Conservation (phyloP, 257 asterid genomes). For the Salvia rosmarinus region DNA sequence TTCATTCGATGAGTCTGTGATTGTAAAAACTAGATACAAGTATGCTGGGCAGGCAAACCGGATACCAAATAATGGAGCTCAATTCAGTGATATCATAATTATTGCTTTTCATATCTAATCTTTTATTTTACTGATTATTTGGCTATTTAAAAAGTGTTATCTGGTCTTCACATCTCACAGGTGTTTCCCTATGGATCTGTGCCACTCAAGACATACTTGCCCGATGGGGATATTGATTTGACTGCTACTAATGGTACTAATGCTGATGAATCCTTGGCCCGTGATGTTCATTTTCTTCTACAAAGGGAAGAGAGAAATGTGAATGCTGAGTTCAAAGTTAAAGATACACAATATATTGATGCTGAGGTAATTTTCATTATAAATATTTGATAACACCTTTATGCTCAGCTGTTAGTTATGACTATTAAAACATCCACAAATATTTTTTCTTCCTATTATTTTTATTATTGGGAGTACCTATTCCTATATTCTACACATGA, state of each 20-base stretch:
- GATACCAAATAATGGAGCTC: background rate
- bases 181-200: constrained; percentile 86
- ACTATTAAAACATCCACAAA: background rate
- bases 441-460: background rate
- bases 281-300: constrained; percentile 60
- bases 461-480: constrained; percentile 2
- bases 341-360: constrained; percentile 67
- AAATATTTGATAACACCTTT: background rate
- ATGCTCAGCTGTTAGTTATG: constrained; percentile 3
- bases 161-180: constrained; percentile 39
- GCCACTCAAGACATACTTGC: constrained; percentile 89
- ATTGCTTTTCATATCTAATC: background rate
- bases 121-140: background rate
- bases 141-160: constrained; percentile 14
- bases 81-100: background rate
- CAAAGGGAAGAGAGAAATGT: constrained; percentile 58
- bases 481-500: background rate
- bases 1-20: background rate
- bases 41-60: too few species aligned
- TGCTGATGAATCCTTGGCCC: constrained; percentile 56
- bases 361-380: constrained; percentile 55
- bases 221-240: constrained; percentile 93
- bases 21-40: background rate
- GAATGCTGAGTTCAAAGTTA: constrained; percentile 63
- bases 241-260: constrained; percentile 50